These are phyloP conservation scores for Candida taoyuanica DNA, from an alignment of 805 yeast genomes.

Conservation along the genomic window DNA sequence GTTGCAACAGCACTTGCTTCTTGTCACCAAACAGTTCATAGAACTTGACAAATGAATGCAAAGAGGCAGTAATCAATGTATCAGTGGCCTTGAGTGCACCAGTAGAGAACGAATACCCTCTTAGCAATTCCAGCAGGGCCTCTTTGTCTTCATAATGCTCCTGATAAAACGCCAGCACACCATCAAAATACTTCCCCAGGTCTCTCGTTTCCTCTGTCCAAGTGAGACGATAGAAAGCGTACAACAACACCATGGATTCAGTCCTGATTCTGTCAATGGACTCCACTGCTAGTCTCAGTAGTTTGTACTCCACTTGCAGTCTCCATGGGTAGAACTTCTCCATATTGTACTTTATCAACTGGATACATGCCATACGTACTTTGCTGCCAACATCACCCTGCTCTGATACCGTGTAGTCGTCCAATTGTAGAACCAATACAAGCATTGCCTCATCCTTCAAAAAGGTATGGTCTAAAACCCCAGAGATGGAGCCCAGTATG, in stretches of 20 bases:
- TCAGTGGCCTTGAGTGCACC: slow-evolving; percentile 56
- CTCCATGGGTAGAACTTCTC: neutral
- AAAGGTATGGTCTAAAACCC: slow-evolving; percentile 6
- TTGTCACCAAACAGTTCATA: slow-evolving; percentile 20
- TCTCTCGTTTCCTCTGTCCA: slow-evolving; percentile 15
- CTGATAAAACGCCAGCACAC: slow-evolving; percentile 24
- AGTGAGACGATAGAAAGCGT: slow-evolving; percentile 22
- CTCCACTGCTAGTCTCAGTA: slow-evolving; percentile 47
- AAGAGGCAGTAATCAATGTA: slow-evolving; percentile 37
- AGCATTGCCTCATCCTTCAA: slow-evolving; percentile 2
- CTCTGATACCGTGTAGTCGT: slow-evolving; percentile 73
- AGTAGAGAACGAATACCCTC: slow-evolving; percentile 47
- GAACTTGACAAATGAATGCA: slow-evolving; percentile 34
- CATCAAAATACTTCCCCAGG: slow-evolving; percentile 27
- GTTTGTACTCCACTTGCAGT: neutral
- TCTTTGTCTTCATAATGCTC: slow-evolving; percentile 16
- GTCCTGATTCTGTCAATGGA: slow-evolving; percentile 50
- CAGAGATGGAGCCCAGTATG: slow-evolving; percentile 18
- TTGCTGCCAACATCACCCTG: slow-evolving; percentile 93
- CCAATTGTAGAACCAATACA: slow-evolving; percentile 39
- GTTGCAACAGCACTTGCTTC: slow-evolving; percentile 17
- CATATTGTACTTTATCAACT: slow-evolving; percentile 32
- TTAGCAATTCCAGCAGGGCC: slow-evolving; percentile 41
- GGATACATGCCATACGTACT: slow-evolving; percentile 50
- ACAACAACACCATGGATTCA: slow-evolving; percentile 37